A percentile compares a stretch with the other conserved stretches of the same genome.
These are phyloP conservation scores for Lactarius sanguifluus DNA, from an alignment of 768 basidiomycete species.

Conservation along the genomic window DNA sequence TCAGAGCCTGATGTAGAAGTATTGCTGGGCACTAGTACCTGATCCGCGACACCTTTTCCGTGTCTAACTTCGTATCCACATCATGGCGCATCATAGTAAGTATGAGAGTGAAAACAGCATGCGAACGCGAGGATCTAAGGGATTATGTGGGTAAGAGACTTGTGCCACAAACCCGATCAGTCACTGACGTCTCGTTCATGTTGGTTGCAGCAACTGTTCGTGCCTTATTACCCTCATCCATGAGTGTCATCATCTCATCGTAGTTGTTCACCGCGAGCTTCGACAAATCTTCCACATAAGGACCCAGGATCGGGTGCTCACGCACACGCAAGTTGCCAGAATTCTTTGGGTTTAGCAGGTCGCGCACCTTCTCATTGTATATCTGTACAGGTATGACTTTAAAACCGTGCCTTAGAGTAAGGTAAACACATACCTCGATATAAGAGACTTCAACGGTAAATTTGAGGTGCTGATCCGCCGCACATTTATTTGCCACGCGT, in stretches of 20 bases:
- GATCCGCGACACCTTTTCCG: conserved; percentile 99
- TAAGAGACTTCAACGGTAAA: conserved; percentile 98
- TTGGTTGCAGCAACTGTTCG: conserved; percentile 98
- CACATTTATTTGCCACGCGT: conserved; percentile 67
- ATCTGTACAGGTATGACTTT: conserved; percentile 50
- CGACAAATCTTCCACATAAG: conserved; percentile 98
- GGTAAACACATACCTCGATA: conserved; percentile 66
- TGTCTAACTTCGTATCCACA: conserved; percentile 78
- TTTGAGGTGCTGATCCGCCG: conserved; percentile 62
- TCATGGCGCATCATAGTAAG: conserved; percentile 92
- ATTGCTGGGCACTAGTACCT: conserved; percentile 48
- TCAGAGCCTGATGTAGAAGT: neutral
- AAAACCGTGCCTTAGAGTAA: neutral
- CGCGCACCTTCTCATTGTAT: conserved; percentile 97
- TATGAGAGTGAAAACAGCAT: conserved; percentile 96
- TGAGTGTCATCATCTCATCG: conserved; percentile 97
- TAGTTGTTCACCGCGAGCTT: conserved; percentile 90
- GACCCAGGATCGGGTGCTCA: conserved; percentile 93
- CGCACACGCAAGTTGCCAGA: conserved; percentile 93
- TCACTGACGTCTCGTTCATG: conserved; percentile 92
- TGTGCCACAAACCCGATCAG: neutral
- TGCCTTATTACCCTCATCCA: conserved; percentile 99
- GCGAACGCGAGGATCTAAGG: conserved; percentile 86
- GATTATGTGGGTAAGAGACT: neutral
- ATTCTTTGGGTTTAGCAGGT: conserved; percentile 96